A percentile compares a stretch with the other conserved stretches of the same genome.
phyloP scores from a whole-genome alignment of 176 grass and related monocot genomes.

The Cymbopogon citratus region DNA sequence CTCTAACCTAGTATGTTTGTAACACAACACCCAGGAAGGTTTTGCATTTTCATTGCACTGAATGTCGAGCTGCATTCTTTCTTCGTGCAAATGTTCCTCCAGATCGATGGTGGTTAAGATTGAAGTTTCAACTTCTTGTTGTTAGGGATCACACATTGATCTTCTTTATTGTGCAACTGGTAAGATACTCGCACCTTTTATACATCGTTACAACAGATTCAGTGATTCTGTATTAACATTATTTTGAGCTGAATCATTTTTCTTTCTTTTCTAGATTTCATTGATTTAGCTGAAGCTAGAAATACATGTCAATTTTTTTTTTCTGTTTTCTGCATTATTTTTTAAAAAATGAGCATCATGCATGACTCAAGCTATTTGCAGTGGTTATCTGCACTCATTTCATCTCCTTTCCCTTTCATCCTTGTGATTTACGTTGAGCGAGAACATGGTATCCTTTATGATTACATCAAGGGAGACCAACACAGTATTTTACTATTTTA shows the following conservation, averaged over 20 bases:
- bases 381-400: background rate
- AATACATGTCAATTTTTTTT: background rate
- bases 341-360: background rate
- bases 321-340: background rate
- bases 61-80: slow-evolving; percentile 83
- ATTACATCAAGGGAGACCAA: background rate
- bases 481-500: background rate
- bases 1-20: slow-evolving; percentile 18
- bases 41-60: slow-evolving; percentile 99
- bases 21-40: slow-evolving; percentile 68
- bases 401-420: background rate
- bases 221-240: background rate
- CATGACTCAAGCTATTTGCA: background rate
- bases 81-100: slow-evolving; percentile 92
- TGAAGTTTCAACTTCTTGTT: slow-evolving; percentile 92
- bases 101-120: slow-evolving; percentile 84
- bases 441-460: background rate
- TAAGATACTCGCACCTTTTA: slow-evolving; percentile 32
- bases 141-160: slow-evolving; percentile 92
- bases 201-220: background rate
- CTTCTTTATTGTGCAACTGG: slow-evolving; percentile 90
- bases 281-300: slow-evolving; percentile 1
- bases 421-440: background rate
- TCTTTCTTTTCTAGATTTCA: slow-evolving; percentile 10
- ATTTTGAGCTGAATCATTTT: background rate